Evolutionary conservation across 805 yeast genomes (phyloP), one percentile per base, ranked within the genome.

Genomic region (Saturnispora hagleri): DNA sequence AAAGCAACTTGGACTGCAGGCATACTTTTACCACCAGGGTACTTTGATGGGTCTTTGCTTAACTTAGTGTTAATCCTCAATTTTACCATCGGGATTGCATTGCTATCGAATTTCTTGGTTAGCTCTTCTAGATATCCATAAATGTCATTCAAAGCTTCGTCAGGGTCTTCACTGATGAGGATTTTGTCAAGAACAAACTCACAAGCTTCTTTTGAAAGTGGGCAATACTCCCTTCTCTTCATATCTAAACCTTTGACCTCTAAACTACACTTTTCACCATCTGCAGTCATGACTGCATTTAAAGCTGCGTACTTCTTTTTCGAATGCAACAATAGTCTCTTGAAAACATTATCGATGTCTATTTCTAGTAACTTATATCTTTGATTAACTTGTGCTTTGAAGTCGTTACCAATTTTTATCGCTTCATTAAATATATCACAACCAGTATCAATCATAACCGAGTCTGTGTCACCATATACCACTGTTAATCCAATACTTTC

Each of bases 251-350:
- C 99, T 66, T 93, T 93, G 43, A 91, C 96, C 67, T 93, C 97
- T 56, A 91, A 72, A 18, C 71, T 65, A 48, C 69, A 73, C 53
- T 84, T 80, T 10, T 79, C 77, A 10, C 89, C 85, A 38, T 72
- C 71, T 6, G 55, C 48, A 53, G 57, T 69, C 59, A 75, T 74
- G 49, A 66, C 70, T 0, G 77, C 66, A 60, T 82, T 85, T 71
- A 90, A 73, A 1, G 98, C 98, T 8, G 99, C 99, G 65, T 93
- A 93, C 70, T 93, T 93, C 79, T 93, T 93, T 73, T 93, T 93
- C n/a, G 96, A 87, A 65, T 89, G 95, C 48, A 93, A 71, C 51
- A 93, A 73, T 50, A 93, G 72, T 57, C 88, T 80, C 62, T 87
- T 85, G 71, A 89, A 93, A 1, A 89, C 89, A 62, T 91, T 89